Percentiles rank a stretch among this genome's conserved stretches.
phyloP scores from a whole-genome alignment of 192 early-diverging fungal genomes.

The Coemansia sp. region DNA sequence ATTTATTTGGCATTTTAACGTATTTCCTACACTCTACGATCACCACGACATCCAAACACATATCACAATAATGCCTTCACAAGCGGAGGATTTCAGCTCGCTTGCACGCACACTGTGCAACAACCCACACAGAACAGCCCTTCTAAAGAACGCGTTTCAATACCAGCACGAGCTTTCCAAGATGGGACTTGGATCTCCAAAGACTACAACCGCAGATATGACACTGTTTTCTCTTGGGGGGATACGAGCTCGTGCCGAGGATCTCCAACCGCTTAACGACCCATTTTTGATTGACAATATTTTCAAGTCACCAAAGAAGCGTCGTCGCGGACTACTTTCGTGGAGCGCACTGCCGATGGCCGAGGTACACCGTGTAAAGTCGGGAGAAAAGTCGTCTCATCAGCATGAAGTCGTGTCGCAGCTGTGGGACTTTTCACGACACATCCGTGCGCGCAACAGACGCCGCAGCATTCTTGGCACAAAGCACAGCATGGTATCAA shows the following conservation, averaged over 20 bases:
- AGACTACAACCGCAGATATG: conserved; percentile 21
- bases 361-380: conserved; percentile 4
- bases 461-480: conserved; percentile 49
- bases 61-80: not conserved
- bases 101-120: conserved; percentile 40
- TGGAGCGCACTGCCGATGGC: conserved; percentile 35
- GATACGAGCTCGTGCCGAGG: conserved; percentile 30
- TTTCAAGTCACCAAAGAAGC: conserved; percentile 52
- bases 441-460: conserved; percentile 32
- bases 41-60: conserved; percentile 8
- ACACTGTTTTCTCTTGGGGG: conserved; percentile 32
- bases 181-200: conserved; percentile 20
- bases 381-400: not conserved
- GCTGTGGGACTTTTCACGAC: conserved; percentile 37
- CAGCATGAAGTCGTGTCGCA: conserved; percentile 1
- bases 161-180: conserved; percentile 24
- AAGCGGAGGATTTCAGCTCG: conserved; percentile 22
- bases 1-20: not conserved
- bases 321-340: conserved; percentile 43
- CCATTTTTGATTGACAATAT: conserved; percentile 52
- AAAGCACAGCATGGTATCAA: conserved; percentile 41
- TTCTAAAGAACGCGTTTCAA: conserved; percentile 51
- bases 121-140: conserved; percentile 39
- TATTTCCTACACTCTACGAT: not conserved
- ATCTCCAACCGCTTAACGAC: conserved; percentile 46